phyloP scores from a whole-genome alignment of 1,139 yeast genomes.

The Blastobotrys niveus region DNA sequence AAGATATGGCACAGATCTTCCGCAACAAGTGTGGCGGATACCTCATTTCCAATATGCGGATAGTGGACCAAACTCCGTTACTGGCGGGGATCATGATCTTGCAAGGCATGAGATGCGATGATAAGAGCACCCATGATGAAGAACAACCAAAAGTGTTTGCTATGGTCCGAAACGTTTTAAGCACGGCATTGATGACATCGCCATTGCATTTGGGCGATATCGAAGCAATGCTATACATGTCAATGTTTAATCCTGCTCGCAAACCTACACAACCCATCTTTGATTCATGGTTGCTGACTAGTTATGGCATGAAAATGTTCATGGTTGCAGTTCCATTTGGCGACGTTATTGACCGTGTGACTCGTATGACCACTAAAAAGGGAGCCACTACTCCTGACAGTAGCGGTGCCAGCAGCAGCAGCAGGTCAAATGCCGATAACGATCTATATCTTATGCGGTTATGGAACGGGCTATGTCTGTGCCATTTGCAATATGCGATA shows the following conservation, averaged over 20 bases:
- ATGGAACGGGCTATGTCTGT: constrained; percentile 44
- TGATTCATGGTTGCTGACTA: constrained; percentile 46
- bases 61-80: constrained; percentile 13
- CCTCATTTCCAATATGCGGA: constrained; percentile 11
- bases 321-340: constrained; percentile 40
- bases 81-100: constrained; percentile 22
- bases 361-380: too few relatives aligned
- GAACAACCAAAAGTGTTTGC: constrained; percentile 43
- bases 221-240: constrained; percentile 49
- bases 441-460: constrained; percentile 49
- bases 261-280: constrained; percentile 45
- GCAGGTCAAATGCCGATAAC: too few relatives aligned
- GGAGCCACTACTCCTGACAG: too few relatives aligned
- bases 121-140: constrained; percentile 41
- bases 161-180: constrained; percentile 42
- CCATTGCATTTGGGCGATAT: constrained; percentile 51
- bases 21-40: constrained; percentile 18
- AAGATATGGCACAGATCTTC: constrained; percentile 18
- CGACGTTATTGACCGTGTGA: constrained; percentile 33
- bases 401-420: constrained; percentile 24
- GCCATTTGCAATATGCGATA: constrained; percentile 45
- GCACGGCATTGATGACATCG: constrained; percentile 44
- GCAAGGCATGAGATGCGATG: constrained; percentile 36
- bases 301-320: constrained; percentile 45
- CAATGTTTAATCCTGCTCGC: constrained; percentile 47